phyloP scores from a whole-genome alignment of 768 basidiomycete genomes.

The Piloderma croceum region DNA sequence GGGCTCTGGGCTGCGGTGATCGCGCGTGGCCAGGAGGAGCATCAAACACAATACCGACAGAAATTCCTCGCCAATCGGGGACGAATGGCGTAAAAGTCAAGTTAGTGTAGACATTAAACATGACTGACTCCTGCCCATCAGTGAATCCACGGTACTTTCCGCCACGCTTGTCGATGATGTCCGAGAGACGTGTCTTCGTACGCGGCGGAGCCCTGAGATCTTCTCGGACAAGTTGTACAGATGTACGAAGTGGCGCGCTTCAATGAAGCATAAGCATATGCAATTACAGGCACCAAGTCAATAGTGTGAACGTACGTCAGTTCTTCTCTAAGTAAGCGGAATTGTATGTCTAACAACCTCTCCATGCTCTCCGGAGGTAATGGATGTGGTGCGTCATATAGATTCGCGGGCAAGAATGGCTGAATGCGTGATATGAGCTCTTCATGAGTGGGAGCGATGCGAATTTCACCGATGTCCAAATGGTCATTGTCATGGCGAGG shows the following conservation, averaged over 20 bases:
- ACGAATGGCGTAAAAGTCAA: conserved; percentile 41
- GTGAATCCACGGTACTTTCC: conserved; percentile 50
- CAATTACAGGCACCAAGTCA: too few relatives aligned
- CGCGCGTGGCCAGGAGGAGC: conserved; percentile 56
- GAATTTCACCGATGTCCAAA: conserved; percentile 48
- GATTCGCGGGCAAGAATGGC: conserved; percentile 59
- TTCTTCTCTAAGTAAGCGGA: conserved; percentile 70
- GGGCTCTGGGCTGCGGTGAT: conserved; percentile 27
- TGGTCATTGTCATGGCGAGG: conserved; percentile 68
- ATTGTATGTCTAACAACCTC: conserved; percentile 65
- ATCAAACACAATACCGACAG: conserved; percentile 40
- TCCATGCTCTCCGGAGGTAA: conserved; percentile 55
- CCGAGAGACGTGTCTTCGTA: conserved; percentile 33
- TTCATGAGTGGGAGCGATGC: conserved; percentile 64
- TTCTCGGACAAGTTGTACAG: conserved; percentile 42
- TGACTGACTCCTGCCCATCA: conserved; percentile 39
- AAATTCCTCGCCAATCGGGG: conserved; percentile 49
- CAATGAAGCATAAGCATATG: conserved; percentile 1
- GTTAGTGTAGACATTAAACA: conserved; percentile 61
- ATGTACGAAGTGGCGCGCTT: conserved; percentile 49
- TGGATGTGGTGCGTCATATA: conserved; percentile 59
- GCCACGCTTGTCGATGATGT: conserved; percentile 46
- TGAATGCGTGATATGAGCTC: conserved; percentile 47
- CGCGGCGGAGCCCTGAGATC: conserved; percentile 30
- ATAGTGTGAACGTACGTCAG: conserved; percentile 42